These are phyloP conservation scores for Chalciporus piperatus DNA, from an alignment of 768 basidiomycete species.

Conservation along the genomic window DNA sequence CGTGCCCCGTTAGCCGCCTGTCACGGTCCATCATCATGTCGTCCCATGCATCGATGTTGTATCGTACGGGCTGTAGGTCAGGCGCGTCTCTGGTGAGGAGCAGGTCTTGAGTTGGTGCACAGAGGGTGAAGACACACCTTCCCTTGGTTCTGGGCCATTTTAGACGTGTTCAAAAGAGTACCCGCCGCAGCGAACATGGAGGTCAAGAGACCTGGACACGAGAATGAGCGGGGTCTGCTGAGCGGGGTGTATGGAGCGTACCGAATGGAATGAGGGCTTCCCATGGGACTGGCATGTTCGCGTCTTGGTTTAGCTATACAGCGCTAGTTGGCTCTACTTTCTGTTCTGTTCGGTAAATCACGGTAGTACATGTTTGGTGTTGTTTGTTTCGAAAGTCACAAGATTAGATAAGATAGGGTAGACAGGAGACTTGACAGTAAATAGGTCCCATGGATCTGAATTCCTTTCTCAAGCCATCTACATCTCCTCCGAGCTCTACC, in stretches of 20 bases:
- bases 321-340: neutral
- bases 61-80: slow-evolving; percentile 66
- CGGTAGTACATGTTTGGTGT: slow-evolving; percentile 14
- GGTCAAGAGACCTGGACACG: slow-evolving; percentile 68
- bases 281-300: slow-evolving; percentile 98
- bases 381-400: slow-evolving; percentile 8
- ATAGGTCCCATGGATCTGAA: too few relatives aligned
- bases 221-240: slow-evolving; percentile 5
- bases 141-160: slow-evolving; percentile 81
- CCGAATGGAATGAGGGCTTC: slow-evolving; percentile 97
- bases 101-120: neutral
- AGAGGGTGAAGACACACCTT: slow-evolving; percentile 54
- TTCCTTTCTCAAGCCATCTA: too few relatives aligned
- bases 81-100: neutral
- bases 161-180: slow-evolving; percentile 77
- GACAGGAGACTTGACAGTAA: too few relatives aligned
- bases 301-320: slow-evolving; percentile 35
- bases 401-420: too few relatives aligned
- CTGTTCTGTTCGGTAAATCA: too few relatives aligned
- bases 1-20: slow-evolving; percentile 79
- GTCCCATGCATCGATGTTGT: slow-evolving; percentile 87
- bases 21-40: slow-evolving; percentile 96
- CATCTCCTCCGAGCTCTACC: neutral
- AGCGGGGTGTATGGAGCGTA: slow-evolving; percentile 21
- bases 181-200: slow-evolving; percentile 90